Percentiles rank a stretch among this genome's conserved stretches.
These are phyloP conservation scores for Colletotrichum lentis DNA, from an alignment of 2,329 filamentous ascomycete species.

Conservation along the genomic window DNA sequence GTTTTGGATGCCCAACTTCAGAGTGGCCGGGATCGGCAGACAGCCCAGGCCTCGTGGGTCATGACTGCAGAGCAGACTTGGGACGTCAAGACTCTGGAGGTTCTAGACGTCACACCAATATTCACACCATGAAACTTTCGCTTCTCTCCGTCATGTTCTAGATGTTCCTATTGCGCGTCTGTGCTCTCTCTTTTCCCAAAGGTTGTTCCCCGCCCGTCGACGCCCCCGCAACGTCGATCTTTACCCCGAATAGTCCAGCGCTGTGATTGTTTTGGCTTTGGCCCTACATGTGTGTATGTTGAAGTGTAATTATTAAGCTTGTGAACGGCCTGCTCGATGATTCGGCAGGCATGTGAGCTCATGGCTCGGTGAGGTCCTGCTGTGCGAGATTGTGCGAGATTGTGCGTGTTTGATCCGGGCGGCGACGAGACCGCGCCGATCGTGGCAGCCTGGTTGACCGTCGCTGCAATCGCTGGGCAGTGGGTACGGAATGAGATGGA, in stretches of 20 bases:
- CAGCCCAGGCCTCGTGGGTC: not conserved
- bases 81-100: conserved; percentile 8
- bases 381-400: not conserved
- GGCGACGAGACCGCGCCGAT: not conserved
- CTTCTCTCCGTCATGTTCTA: conserved; percentile 1
- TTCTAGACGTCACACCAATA: conserved; percentile 21
- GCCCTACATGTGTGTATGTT: not conserved
- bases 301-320: not conserved
- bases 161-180: not conserved
- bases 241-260: not conserved
- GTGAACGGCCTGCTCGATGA: not conserved
- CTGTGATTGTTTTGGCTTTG: not conserved
- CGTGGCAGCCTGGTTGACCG: not conserved
- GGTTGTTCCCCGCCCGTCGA: not conserved
- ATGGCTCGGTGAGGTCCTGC: not conserved
- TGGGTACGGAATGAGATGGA: not conserved
- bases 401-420: not conserved
- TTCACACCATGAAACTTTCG: not conserved
- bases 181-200: not conserved
- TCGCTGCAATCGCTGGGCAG: not conserved
- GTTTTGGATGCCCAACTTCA: not conserved
- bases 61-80: not conserved
- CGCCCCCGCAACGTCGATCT: conserved; percentile 1
- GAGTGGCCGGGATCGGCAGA: not conserved
- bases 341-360: not conserved